Conservation (phyloP, 2,329 filamentous ascomycete genomes). For the Pseudocercospora macadamiae region DNA sequence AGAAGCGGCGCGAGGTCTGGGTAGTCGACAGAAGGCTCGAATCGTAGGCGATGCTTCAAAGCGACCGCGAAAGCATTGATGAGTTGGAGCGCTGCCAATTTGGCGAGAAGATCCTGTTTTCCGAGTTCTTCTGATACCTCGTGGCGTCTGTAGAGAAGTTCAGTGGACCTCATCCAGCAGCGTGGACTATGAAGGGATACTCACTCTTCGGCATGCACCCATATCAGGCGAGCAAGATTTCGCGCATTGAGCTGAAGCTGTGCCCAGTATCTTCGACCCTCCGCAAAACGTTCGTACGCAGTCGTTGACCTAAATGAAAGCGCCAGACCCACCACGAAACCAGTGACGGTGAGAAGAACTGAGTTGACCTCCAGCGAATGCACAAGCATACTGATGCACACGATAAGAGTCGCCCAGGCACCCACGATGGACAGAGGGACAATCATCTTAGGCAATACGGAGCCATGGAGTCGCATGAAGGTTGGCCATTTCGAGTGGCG, state of each 20-base stretch:
- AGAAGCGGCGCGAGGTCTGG: conserved; percentile 72
- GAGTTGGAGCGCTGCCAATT: conserved; percentile 75
- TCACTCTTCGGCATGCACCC: conserved; percentile 70
- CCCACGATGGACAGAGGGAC: conserved; percentile 66
- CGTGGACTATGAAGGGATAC: neutral
- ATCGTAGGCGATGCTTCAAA: conserved; percentile 80
- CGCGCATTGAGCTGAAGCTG: conserved; percentile 59
- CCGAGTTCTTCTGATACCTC: conserved; percentile 49
- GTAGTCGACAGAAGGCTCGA: conserved; percentile 79
- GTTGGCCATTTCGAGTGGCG: conserved; percentile 77
- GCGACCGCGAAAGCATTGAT: conserved; percentile 76
- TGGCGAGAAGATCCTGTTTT: conserved; percentile 70
- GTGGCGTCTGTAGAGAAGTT: conserved; percentile 44
- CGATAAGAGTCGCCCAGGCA: conserved; percentile 68
- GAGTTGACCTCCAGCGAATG: conserved; percentile 58
- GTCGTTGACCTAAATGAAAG: conserved; percentile 77
- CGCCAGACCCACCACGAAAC: conserved; percentile 80
- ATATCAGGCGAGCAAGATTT: conserved; percentile 71
- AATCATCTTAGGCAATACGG: conserved; percentile 73
- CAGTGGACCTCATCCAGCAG: neutral
- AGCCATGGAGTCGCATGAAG: conserved; percentile 75
- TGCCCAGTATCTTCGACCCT: conserved; percentile 67
- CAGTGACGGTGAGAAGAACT: conserved; percentile 74
- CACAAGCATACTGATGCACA: conserved; percentile 55
- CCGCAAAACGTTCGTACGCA: conserved; percentile 69